A percentile compares a stretch with the other conserved stretches of the same genome.
Conservation (phyloP, 345 rosid species). For the Dimocarpus longan region DNA sequence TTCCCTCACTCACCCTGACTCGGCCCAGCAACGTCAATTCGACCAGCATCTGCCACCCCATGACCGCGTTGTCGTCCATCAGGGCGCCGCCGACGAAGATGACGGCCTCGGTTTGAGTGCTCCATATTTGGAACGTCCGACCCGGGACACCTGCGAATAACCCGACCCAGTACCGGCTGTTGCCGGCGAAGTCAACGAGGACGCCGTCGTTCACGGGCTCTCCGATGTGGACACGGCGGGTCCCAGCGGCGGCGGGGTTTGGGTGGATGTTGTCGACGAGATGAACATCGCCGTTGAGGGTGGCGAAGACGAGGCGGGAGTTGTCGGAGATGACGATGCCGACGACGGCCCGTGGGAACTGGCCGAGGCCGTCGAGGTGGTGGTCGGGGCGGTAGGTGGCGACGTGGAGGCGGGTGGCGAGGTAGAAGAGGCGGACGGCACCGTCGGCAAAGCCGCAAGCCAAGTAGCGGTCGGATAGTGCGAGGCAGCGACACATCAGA, state of each 20-base stretch:
- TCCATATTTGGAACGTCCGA: slow-evolving; percentile 81
- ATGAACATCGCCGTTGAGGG: slow-evolving; percentile 77
- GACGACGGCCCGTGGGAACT: slow-evolving; percentile 71
- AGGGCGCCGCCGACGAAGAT: slow-evolving; percentile 57
- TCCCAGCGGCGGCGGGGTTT: slow-evolving; percentile 29
- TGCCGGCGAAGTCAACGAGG: slow-evolving; percentile 77
- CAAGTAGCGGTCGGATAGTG: slow-evolving; percentile 72
- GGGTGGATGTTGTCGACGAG: slow-evolving; percentile 45
- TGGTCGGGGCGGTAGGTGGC: slow-evolving; percentile 58
- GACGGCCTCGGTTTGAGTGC: slow-evolving; percentile 48
- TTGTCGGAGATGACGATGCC: slow-evolving; percentile 56
- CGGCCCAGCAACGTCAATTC: slow-evolving; percentile 70
- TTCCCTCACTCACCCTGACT: slow-evolving; percentile 48
- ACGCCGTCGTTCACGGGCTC: slow-evolving; percentile 70
- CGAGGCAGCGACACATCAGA: slow-evolving; percentile 71
- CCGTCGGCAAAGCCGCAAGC: slow-evolving; percentile 92
- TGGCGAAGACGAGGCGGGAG: slow-evolving; percentile 59
- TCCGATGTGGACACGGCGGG: slow-evolving; percentile 61
- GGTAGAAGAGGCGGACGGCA: slow-evolving; percentile 70
- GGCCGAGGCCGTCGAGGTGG: slow-evolving; percentile 63
- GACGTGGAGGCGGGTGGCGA: slow-evolving; percentile 54
- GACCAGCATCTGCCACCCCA: slow-evolving; percentile 76
- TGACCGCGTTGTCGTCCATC: slow-evolving; percentile 69
- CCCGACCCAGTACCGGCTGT: slow-evolving; percentile 87
- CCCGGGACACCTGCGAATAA: slow-evolving; percentile 80